Percentiles rank a stretch among this genome's conserved stretches.
Evolutionary conservation across 2,329 filamentous ascomycete genomes (phyloP).

Genomic region (Pestalotiopsis sp.): DNA sequence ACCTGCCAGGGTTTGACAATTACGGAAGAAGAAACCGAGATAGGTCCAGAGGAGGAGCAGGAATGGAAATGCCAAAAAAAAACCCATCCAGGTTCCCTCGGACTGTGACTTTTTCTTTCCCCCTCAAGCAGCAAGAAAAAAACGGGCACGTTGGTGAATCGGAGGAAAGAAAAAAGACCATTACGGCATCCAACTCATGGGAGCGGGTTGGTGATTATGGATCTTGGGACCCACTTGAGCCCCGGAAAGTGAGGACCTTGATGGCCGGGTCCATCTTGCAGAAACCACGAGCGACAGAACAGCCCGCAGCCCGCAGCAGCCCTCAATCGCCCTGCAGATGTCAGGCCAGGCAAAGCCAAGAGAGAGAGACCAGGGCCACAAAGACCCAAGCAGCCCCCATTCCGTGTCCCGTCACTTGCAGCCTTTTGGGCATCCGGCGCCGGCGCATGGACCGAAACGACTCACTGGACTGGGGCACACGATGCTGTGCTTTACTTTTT

Average conservation of each 20-base stretch:
- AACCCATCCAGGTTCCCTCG: neutral
- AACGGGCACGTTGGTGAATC: neutral
- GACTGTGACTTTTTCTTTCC: neutral
- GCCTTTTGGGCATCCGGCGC: too few relatives aligned
- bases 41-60: neutral
- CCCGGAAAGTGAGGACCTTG: slow-evolving; percentile 4
- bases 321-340: neutral
- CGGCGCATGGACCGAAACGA: too few relatives aligned
- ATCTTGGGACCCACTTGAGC: neutral
- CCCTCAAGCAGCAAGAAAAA: neutral
- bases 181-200: neutral
- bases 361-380: neutral
- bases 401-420: too few relatives aligned
- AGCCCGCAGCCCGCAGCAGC: neutral
- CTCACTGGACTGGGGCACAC: too few relatives aligned
- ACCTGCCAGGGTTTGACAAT: neutral
- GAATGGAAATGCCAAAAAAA: neutral
- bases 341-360: neutral
- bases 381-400: neutral
- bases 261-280: neutral
- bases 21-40: neutral
- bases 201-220: slow-evolving; percentile 1
- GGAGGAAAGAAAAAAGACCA: neutral
- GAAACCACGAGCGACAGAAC: neutral
- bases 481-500: too few relatives aligned